Percentiles rank a stretch among this genome's conserved stretches.
Conservation (phyloP, 169 alveolate species). For the Eimeria zaria region DNA sequence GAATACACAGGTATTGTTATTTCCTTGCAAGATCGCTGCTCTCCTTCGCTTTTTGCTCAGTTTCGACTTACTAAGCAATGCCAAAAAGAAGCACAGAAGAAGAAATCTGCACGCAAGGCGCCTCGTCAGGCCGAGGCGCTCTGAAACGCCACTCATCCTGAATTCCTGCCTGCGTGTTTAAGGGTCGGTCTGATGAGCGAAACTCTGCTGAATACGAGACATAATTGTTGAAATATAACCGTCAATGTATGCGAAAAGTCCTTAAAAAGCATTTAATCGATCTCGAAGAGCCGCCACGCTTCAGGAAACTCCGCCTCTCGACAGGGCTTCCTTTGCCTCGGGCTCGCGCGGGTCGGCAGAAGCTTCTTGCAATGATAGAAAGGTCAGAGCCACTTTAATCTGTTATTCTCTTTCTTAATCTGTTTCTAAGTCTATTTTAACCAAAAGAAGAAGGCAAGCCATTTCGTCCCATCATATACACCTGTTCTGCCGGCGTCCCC, state of each 20-base stretch:
- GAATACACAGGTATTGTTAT: background rate
- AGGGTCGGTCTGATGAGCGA: background rate
- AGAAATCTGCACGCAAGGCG: background rate
- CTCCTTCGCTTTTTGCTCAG: background rate
- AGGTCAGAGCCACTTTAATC: background rate
- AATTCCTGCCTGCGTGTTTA: constrained; percentile 5
- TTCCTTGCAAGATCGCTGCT: background rate
- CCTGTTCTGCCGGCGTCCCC: background rate
- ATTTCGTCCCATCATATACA: background rate
- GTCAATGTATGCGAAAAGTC: background rate
- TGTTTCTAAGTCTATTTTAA: background rate
- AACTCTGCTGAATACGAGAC: background rate
- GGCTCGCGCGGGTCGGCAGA: constrained; percentile 32
- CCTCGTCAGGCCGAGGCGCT: constrained; percentile 37
- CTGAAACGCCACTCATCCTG: constrained; percentile 42
- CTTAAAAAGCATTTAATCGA: background rate
- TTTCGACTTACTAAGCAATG: background rate
- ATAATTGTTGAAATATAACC: background rate
- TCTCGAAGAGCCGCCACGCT: background rate
- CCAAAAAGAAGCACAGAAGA: background rate
- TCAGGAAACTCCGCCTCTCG: constrained; percentile 14
- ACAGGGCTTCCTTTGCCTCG: constrained; percentile 20
- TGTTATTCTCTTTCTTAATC: background rate
- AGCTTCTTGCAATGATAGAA: background rate
- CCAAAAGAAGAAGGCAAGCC: background rate